Base-by-base conservation (phyloP, 805 yeast species). In the Saturnispora diversa region DNA sequence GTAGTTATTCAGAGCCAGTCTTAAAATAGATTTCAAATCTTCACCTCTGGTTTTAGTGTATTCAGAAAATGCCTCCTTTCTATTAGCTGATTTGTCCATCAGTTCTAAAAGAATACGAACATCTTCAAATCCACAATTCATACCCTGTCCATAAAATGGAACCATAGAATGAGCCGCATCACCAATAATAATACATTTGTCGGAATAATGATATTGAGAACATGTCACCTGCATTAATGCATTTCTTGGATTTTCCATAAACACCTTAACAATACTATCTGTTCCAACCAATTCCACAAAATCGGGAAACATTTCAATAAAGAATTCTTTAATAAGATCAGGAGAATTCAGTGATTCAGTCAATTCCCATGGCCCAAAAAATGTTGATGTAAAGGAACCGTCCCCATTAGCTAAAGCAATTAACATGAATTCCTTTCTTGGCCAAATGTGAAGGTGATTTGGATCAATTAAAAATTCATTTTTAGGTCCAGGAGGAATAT, bases 121-220 rank as follows among this genome's bases (percentile, higher is more conserved):
- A 51, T 90, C 97, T 60, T 88, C 97, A 58, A 88, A 82, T 1
- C 97, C 97, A 56, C 95, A 84, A 59, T 88, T 88, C 90, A 88
- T 82, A 5, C 97, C 97, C 59, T 88, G 97, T 8, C 97, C 97
- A 55, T 87, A 88, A 59, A 88, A 88, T n/a, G 97, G 97, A 5
- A 88, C 97, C 95, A 87, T 88, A 22, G 92, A 77, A 62, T 88
- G 97, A 0, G 97, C 94, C 1, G 97, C 95, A 58, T 88, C 97
- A 5, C 97, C 97, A 22, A 88, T 62, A 10, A 88, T 62, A 8
- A 88, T 63, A 12, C 78, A 78, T 43, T 73, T 72, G 35, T 77
- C 83, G 31, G 67, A 58, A 34, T 66, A 70, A 54, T 84, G 75
- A 61, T 85, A 88, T 2, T 90, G 86, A 37, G 63, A 63, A 50